phyloP scores from a whole-genome alignment of 495 filamentous ascomycete genomes.

The Podospora fimiseda region DNA sequence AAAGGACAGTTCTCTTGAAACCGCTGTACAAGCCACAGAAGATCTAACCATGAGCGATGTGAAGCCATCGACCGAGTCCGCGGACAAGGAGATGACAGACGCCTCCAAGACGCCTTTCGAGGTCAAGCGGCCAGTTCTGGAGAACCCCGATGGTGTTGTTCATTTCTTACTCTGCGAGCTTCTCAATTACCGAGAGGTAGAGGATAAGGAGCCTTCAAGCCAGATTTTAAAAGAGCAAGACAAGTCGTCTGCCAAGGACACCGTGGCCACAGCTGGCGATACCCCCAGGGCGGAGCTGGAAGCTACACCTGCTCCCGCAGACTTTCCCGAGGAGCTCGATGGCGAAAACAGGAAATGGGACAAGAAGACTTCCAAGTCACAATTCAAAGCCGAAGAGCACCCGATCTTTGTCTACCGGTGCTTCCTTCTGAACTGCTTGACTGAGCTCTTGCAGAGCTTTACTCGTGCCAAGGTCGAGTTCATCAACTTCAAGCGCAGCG shows the following conservation, averaged over 20 bases:
- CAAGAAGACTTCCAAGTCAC: slow-evolving; percentile 65
- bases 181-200: slow-evolving; percentile 83
- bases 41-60: slow-evolving; percentile 46
- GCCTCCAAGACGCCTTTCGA: slow-evolving; percentile 58
- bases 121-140: slow-evolving; percentile 75
- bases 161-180: slow-evolving; percentile 94
- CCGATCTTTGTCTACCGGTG: slow-evolving; percentile 94
- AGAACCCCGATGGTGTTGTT: slow-evolving; percentile 91
- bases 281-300: slow-evolving; percentile 14
- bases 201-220: slow-evolving; percentile 60
- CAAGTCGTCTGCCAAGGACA: neutral
- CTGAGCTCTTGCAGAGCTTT: slow-evolving; percentile 88
- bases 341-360: slow-evolving; percentile 36
- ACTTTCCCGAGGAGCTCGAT: slow-evolving; percentile 12
- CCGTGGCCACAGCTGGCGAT: slow-evolving; percentile 27
- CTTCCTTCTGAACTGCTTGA: slow-evolving; percentile 88
- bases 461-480: slow-evolving; percentile 95
- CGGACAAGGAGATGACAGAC: slow-evolving; percentile 49
- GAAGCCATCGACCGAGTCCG: slow-evolving; percentile 46
- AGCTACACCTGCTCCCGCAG: slow-evolving; percentile 15
- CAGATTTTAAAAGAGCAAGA: slow-evolving; percentile 43
- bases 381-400: slow-evolving; percentile 88
- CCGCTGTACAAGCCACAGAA: slow-evolving; percentile 50
- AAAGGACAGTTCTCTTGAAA: slow-evolving; percentile 35
- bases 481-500: slow-evolving; percentile 92